Conservation (phyloP, 2,329 filamentous ascomycete species). For the Fusarium sp. region DNA sequence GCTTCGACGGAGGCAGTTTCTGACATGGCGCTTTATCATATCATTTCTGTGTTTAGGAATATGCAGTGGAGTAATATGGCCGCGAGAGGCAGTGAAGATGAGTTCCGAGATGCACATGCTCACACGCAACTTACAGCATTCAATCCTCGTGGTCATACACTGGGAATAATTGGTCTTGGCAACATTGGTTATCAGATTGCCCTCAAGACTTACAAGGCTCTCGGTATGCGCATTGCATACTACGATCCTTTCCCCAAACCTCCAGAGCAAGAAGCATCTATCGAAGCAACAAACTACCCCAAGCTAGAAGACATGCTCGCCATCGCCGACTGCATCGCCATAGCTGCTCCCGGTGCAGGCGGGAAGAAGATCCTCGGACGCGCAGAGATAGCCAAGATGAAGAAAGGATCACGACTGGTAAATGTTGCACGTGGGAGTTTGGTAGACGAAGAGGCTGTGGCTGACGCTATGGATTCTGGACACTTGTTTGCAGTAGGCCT, state of each 20-base stretch:
- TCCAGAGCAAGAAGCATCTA: slow-evolving; percentile 50
- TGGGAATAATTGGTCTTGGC: slow-evolving; percentile 69
- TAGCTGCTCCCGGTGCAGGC: slow-evolving; percentile 9
- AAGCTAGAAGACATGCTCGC: slow-evolving; percentile 11
- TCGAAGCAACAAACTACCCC: slow-evolving; percentile 52
- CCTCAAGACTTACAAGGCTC: slow-evolving; percentile 59
- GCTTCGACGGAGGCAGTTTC: slow-evolving; percentile 69
- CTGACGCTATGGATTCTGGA: slow-evolving; percentile 20
- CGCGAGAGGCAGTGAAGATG: slow-evolving; percentile 52
- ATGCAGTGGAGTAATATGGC: slow-evolving; percentile 63
- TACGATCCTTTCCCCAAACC: slow-evolving; percentile 55
- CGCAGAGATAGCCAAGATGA: slow-evolving; percentile 52
- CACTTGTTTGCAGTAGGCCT: slow-evolving; percentile 42
- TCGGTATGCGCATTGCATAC: slow-evolving; percentile 66
- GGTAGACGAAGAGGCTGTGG: slow-evolving; percentile 23
- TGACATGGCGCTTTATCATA: slow-evolving; percentile 66
- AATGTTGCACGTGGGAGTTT: slow-evolving; percentile 56
- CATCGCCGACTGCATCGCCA: slow-evolving; percentile 12
- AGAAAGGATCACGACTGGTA: slow-evolving; percentile 59
- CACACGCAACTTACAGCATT: slow-evolving; percentile 61
- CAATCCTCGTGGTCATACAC: slow-evolving; percentile 61
- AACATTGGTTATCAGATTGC: slow-evolving; percentile 63
- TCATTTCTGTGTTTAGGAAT: slow-evolving; percentile 65
- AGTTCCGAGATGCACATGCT: slow-evolving; percentile 62
- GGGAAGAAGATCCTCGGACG: slow-evolving; percentile 8